These are phyloP conservation scores for Trichocladium uniseriatum DNA, from an alignment of 495 filamentous ascomycete genomes.

Conservation along the genomic window DNA sequence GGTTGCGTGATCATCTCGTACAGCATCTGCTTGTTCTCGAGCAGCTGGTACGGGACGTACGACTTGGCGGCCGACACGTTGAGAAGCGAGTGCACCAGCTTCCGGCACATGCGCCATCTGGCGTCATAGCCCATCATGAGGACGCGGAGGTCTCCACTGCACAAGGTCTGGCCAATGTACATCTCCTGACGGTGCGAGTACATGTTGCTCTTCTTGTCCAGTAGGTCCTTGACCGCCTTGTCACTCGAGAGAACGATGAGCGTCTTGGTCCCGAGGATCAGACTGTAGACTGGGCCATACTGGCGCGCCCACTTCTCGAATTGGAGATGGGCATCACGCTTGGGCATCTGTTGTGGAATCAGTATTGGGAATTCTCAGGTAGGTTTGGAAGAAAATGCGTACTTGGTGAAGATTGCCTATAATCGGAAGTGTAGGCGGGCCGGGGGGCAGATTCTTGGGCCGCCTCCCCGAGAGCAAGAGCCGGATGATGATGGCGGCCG, in stretches of 20 bases:
- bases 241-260: slow-evolving; percentile 29
- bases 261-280: slow-evolving; percentile 33
- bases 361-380: no score
- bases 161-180: slow-evolving; percentile 30
- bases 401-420: slow-evolving; percentile 30
- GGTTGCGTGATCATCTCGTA: slow-evolving; percentile 33
- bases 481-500: slow-evolving; percentile 19
- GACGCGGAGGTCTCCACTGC: slow-evolving; percentile 25
- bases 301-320: slow-evolving; percentile 33
- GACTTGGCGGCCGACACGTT: slow-evolving; percentile 33
- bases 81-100: slow-evolving; percentile 36
- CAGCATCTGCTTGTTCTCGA: slow-evolving; percentile 44
- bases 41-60: slow-evolving; percentile 44
- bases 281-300: slow-evolving; percentile 32
- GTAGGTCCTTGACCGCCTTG: slow-evolving; percentile 29
- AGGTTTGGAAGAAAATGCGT: background rate
- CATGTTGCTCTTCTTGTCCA: slow-evolving; percentile 31
- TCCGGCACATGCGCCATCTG: slow-evolving; percentile 35
- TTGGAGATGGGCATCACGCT: slow-evolving; percentile 25
- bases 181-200: slow-evolving; percentile 31
- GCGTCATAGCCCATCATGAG: slow-evolving; percentile 33
- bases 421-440: slow-evolving; percentile 28
- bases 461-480: slow-evolving; percentile 22
- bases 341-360: slow-evolving; percentile 20
- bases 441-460: slow-evolving; percentile 26